Base-by-base conservation (phyloP, 495 filamentous ascomycete species). In the Massariosphaeria phaeospora region DNA sequence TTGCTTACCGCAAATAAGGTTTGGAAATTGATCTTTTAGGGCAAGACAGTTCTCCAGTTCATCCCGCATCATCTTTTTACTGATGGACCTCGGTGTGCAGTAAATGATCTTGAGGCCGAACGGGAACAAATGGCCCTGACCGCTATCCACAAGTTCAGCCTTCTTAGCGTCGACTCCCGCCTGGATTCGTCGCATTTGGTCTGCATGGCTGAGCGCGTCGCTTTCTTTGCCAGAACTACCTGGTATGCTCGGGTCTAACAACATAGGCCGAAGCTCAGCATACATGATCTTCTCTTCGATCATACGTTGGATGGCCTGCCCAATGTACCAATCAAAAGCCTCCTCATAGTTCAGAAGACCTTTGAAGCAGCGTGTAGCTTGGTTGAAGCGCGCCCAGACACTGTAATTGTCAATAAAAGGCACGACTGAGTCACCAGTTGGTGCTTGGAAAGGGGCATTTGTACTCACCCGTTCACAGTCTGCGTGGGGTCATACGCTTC, bases 1-100 rank as follows among this genome's bases (percentile, higher is more conserved):
- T 7, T 10, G 8, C 65, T 52, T 65, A 67, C 65, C 69, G 53
- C 69, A 72, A 25, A 72, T 69, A 3, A 72, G 48, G 48, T 70
- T 59, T n/a, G 62, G 62, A 55, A 69, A 80, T 1, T 73, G 67
- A 1, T 78, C 63, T 20, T 73, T 75, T 11, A 81, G 51, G 40
- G 66, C 73, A 1, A 69, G 72, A 11, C 62, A 71, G 57, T 76
- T 72, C 11, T 62, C 24, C 41, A 72, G 57, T 42, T 72, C 69
- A 4, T 25, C 30, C 31, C 51, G 31, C 69, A 72, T 72, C 34
- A 34, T 49, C 9, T 35, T 3, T 25, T 55, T 58, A 1, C 65
- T 58, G 25, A 72, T 72, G 13, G 66, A 70, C 27, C 69, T 46
- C 13, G 69, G 69, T 13, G 69, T 67, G 61, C 67, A 72, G 36